Base-by-base conservation (phyloP, 2,329 filamentous ascomycete species). In the Diplodia intermedia region DNA sequence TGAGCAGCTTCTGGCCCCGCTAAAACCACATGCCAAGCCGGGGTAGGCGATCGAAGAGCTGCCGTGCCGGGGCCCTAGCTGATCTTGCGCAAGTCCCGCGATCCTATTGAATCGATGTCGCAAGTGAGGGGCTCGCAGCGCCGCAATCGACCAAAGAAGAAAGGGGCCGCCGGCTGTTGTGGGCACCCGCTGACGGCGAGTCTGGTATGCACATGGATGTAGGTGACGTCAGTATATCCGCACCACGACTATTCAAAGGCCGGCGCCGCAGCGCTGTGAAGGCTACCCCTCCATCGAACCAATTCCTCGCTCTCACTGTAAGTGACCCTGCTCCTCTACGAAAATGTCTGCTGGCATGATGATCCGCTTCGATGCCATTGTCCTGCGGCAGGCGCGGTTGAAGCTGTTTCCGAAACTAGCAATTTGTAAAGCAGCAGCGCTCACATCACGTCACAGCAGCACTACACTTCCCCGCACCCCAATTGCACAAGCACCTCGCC, bases 51-150 rank as follows among this genome's bases (percentile, higher is more conserved):
- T 63, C 43, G 57, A 49, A 61, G 55, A 49, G 26, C n/a, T 23
- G 15, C 23, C 38, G n/a, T 23, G 15, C 23, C 38, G 12, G 60
- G 20, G 31, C 29, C 60, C 43, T 38, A 29, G 60, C 60, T 63
- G 60, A 63, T 63, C 57, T 26, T 63, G 29, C 60, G 60, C 60
- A 63, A 63, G 60, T 63, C 43, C 60, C 31, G n/a, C 60, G 31
- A 63, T 63, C 60, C 29, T 26, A 26, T 49, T 23, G 47, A 31
- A 47, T 31, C 26, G 60, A 63, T 52, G 60, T 63, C 60, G 31
- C 60, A 63, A 63, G 60, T 63, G 60, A 63, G 60, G 60, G 60
- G 60, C 60, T 63, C 18, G 60, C 47, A 52, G 36, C 60, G 60
- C 60, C 36, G 47, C 60, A 52, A 38, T 63, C 11, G 43, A 63